These are phyloP conservation scores for Piper betle DNA, from an alignment of 164 flowering plant species.

Conservation along the genomic window DNA sequence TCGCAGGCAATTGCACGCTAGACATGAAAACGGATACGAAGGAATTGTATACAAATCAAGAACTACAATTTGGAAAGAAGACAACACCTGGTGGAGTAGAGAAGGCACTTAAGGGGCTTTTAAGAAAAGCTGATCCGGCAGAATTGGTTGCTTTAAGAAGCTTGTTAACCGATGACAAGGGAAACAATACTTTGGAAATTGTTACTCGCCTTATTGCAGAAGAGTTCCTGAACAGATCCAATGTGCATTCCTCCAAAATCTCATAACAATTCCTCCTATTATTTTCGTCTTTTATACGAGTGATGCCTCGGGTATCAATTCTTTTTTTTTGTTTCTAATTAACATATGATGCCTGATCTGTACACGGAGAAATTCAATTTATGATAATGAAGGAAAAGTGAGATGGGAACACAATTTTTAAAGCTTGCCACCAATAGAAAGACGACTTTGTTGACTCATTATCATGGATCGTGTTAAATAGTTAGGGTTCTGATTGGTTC, in stretches of 20 bases:
- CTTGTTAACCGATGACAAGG: background rate
- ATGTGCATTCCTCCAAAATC: background rate
- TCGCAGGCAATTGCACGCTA: slow-evolving; percentile 2
- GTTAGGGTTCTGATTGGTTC: too few relatives aligned
- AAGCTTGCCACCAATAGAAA: too few relatives aligned
- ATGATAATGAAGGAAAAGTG: too few relatives aligned
- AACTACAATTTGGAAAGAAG: background rate
- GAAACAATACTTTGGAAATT: background rate
- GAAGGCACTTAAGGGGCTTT: slow-evolving; percentile 31
- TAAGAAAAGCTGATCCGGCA: slow-evolving; percentile 56
- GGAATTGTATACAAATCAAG: slow-evolving; percentile 5
- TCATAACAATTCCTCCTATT: background rate
- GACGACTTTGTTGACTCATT: too few relatives aligned
- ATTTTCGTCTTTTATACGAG: background rate
- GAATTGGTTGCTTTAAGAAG: slow-evolving; percentile 38
- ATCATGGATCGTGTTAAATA: too few relatives aligned
- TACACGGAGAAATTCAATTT: too few relatives aligned
- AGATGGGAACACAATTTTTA: too few relatives aligned
- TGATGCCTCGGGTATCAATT: background rate
- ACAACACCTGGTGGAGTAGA: slow-evolving; percentile 13
- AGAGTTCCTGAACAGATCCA: background rate
- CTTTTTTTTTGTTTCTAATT: too few relatives aligned
- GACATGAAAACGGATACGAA: slow-evolving; percentile 6
- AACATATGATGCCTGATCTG: too few relatives aligned
- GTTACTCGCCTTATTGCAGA: background rate